These are phyloP conservation scores for Candida suzukii DNA, from an alignment of 805 yeast genomes.

Conservation along the genomic window DNA sequence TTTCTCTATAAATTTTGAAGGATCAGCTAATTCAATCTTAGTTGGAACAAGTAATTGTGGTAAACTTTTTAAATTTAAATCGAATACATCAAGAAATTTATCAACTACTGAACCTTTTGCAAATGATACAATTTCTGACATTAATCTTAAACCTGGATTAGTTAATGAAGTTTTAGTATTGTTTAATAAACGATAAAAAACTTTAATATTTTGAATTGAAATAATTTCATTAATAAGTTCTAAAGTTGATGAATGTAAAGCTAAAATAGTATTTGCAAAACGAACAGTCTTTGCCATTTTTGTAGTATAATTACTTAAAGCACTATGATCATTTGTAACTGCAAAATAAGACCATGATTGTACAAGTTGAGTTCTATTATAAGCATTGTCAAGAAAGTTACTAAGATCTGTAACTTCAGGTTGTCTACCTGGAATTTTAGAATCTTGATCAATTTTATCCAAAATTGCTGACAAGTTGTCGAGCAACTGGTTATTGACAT, in stretches of 20 bases:
- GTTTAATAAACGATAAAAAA: constrained; percentile 61
- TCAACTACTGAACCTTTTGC: constrained; percentile 44
- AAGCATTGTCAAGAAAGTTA: constrained; percentile 23
- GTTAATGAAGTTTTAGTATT: constrained; percentile 51
- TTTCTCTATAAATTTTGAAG: constrained; percentile 27
- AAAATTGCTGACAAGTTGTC: constrained; percentile 13
- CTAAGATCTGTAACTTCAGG: constrained; percentile 11
- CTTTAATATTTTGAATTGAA: constrained; percentile 48
- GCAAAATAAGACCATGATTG: constrained; percentile 35
- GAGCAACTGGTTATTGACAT: constrained; percentile 8
- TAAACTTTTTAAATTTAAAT: constrained; percentile 53
- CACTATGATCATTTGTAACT: constrained; percentile 45
- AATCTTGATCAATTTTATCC: constrained; percentile 6
- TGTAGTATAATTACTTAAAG: constrained; percentile 37
- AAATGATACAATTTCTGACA: constrained; percentile 44
- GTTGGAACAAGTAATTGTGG: constrained; percentile 56
- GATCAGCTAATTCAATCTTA: constrained; percentile 35
- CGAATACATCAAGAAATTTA: constrained; percentile 59
- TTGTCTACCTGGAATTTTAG: constrained; percentile 18
- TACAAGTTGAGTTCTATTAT: constrained; percentile 26
- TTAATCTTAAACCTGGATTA: constrained; percentile 52
- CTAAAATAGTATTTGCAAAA: constrained; percentile 11
- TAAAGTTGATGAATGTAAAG: constrained; percentile 19
- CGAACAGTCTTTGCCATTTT: constrained; percentile 31
- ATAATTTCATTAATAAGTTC: constrained; percentile 44